Base-by-base conservation (phyloP, 2,329 filamentous ascomycete species). In the Aspergillus intermedius region DNA sequence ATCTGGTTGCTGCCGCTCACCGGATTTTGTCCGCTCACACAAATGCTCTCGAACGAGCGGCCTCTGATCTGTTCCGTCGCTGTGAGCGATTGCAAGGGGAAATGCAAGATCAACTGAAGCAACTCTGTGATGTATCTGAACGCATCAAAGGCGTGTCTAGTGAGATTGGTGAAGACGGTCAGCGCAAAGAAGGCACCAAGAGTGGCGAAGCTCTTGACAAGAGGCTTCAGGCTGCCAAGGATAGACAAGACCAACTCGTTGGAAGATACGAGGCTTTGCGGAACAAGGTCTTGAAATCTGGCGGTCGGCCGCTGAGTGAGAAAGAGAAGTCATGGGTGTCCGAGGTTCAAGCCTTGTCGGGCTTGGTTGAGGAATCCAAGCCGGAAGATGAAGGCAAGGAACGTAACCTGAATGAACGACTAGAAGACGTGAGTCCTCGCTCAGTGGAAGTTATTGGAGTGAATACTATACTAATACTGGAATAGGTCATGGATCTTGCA, bases 51-150 rank as follows among this genome's bases (percentile, higher is more conserved):
- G 72, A 74, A 47, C 61, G 67, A 49, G 74, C 74, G 8, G 74
- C 73, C 9, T 73, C 75, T 2, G 74, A 77, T 53, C 62, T 77
- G n/a, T 77, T 77, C 62, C 71, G 74, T 32, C 70, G 74, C n/a
- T 77, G 74, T 52, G 73, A 77, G 47, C 63, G 73, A 15, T 54
- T 77, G 40, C 67, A 68, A 49, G 68, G 70, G 12, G 75, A 77
- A 55, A 69, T 77, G 57, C 61, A 63, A 10, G 71, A 75, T 41
- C 75, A 77, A 54, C 57, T 77, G 23, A 67, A 66, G 45, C 70
- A 72, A 34, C 64, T 75, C 22, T 64, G 66, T 1, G 72, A 74
- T 49, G 63, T 74, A 13, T 71, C 73, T 2, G 71, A 74, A 37
- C 66, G 72, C 7, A 66, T 76, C 50, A 70, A 72, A 52, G 63